Evolutionary conservation across 2,329 filamentous ascomycete genomes (phyloP).

Genomic region (Eurotiales sp.): DNA sequence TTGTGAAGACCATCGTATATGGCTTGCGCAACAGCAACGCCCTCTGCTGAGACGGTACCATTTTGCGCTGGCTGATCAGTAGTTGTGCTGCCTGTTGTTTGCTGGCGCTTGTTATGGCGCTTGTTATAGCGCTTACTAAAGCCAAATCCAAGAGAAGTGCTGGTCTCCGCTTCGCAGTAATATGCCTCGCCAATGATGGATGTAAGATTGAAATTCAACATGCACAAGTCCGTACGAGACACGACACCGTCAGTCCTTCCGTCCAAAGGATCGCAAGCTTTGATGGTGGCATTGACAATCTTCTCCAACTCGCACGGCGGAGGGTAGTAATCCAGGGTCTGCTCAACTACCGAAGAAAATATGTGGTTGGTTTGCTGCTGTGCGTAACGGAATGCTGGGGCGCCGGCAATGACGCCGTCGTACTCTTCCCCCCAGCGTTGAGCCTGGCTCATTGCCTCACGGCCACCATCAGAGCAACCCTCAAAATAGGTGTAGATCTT

Average conservation of each 20-base stretch:
- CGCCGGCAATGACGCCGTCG: slow-evolving; percentile 9
- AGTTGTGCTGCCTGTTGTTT: neutral
- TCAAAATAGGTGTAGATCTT: slow-evolving; percentile 44
- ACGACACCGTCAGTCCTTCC: no score
- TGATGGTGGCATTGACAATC: slow-evolving; percentile 52
- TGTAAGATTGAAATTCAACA: slow-evolving; percentile 41
- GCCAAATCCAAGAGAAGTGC: slow-evolving; percentile 14
- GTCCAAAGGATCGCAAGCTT: slow-evolving; percentile 53
- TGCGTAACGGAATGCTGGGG: slow-evolving; percentile 5
- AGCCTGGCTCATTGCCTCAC: slow-evolving; percentile 34
- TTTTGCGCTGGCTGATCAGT: slow-evolving; percentile 28
- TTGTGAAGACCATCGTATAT: slow-evolving; percentile 41
- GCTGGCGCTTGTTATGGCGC: no score
- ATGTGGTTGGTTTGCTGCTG: slow-evolving; percentile 7
- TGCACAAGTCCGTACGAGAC: slow-evolving; percentile 47
- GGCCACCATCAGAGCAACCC: slow-evolving; percentile 48
- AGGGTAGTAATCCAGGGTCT: neutral
- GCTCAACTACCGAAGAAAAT: slow-evolving; percentile 1
- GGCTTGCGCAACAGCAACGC: slow-evolving; percentile 30
- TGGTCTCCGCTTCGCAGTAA: slow-evolving; percentile 33
- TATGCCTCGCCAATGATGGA: slow-evolving; percentile 43
- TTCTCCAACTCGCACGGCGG: slow-evolving; percentile 38
- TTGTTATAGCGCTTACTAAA: no score
- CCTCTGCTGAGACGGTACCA: slow-evolving; percentile 26
- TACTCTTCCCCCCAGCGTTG: slow-evolving; percentile 47